phyloP scores from a whole-genome alignment of 176 grass and related monocot species.

The Echinochloa phyllopogon region DNA sequence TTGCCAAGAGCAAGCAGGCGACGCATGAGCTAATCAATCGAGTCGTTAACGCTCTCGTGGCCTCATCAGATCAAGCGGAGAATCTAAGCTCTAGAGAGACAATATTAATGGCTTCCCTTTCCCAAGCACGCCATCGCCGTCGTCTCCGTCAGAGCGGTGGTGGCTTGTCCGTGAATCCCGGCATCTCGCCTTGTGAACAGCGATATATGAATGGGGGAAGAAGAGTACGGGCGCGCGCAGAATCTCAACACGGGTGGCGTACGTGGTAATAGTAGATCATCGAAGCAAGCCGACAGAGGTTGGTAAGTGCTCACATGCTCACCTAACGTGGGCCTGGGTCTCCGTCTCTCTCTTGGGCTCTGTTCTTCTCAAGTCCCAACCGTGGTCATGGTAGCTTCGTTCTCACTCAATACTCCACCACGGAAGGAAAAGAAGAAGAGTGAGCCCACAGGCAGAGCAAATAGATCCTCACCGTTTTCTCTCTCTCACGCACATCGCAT shows the following conservation, averaged over 20 bases:
- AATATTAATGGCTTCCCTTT: constrained; percentile 26
- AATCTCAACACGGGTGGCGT: constrained; percentile 42
- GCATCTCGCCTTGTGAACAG: constrained; percentile 2
- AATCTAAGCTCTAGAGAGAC: neutral
- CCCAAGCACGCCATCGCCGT: constrained; percentile 10
- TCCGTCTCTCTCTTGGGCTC: neutral
- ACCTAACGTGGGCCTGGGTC: constrained; percentile 29
- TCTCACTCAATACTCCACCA: constrained; percentile 37
- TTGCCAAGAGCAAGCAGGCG: constrained; percentile 35
- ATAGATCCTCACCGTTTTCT: constrained; percentile 32
- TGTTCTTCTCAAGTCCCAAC: neutral
- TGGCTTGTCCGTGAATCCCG: constrained; percentile 41
- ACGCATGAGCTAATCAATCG: constrained; percentile 47
- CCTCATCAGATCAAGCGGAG: neutral
- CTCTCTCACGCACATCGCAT: constrained; percentile 16
- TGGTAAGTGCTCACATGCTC: constrained; percentile 47
- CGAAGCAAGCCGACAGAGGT: constrained; percentile 44
- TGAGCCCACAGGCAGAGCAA: constrained; percentile 28
- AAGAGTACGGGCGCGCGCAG: neutral
- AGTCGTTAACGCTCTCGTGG: constrained; percentile 28
- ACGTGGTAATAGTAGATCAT: constrained; percentile 8
- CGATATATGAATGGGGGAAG: neutral
- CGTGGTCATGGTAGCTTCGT: constrained; percentile 38
- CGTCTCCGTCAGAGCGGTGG: neutral
- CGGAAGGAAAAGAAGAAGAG: neutral